Percentiles rank a stretch among this genome's conserved stretches.
Evolutionary conservation across 2,329 filamentous ascomycete genomes (phyloP).

Genomic region (Alternaria metachromatica): DNA sequence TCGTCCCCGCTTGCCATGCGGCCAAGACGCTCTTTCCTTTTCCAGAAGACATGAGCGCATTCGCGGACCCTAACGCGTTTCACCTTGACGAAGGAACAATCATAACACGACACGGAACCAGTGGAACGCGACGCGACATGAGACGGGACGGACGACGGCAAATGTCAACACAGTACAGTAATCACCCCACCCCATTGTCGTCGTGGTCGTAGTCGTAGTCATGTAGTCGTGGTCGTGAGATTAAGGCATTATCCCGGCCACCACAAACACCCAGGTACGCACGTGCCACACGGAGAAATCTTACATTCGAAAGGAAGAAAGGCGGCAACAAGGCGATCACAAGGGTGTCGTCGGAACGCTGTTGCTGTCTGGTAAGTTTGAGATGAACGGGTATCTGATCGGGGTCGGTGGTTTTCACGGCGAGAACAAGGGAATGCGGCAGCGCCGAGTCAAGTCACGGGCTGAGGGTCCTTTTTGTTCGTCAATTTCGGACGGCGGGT

Average conservation of each 20-base stretch:
- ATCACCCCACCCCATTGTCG: not conserved
- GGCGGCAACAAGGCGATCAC: not conserved
- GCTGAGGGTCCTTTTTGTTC: not conserved
- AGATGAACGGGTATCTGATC: conserved; percentile 2
- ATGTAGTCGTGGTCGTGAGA: not conserved
- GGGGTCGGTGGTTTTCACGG: not conserved
- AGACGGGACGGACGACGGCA: not conserved
- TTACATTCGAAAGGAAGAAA: not conserved
- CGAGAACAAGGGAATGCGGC: not conserved
- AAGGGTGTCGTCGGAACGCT: not conserved
- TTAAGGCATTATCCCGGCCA: not conserved
- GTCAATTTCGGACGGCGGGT: not conserved
- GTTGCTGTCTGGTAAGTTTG: not conserved
- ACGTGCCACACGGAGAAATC: not conserved
- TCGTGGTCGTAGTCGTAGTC: not conserved
- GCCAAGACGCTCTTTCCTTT: not conserved
- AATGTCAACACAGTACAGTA: not conserved
- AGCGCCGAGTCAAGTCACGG: not conserved
- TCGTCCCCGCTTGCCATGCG: not conserved
- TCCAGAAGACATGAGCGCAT: not conserved
- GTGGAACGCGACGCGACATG: not conserved
- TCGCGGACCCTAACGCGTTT: not conserved
- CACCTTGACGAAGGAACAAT: not conserved
- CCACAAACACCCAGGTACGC: not conserved
- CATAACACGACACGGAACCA: not conserved